Conservation (phyloP, 2,329 filamentous ascomycete genomes). For the Lasiodiplodia sp. region DNA sequence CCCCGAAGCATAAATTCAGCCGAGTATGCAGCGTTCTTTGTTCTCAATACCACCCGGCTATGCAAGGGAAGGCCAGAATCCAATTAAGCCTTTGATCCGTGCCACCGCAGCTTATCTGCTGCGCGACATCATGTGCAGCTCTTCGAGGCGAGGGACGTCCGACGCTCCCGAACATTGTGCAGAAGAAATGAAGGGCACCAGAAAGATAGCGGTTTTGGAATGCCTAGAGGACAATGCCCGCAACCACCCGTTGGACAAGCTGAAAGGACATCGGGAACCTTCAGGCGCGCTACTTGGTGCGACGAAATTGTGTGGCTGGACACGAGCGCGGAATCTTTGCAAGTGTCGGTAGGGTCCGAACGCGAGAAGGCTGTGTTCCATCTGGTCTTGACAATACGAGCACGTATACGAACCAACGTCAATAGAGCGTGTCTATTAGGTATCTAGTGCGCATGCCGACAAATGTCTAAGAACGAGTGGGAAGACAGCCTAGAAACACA, state of each 20-base stretch:
- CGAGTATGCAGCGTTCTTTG: slow-evolving; percentile 20
- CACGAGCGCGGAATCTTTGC: background rate
- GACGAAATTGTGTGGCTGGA: background rate
- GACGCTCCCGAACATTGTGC: background rate
- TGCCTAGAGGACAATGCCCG: background rate
- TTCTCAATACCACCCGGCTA: slow-evolving; percentile 16
- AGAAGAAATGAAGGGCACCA: slow-evolving; percentile 13
- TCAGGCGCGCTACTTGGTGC: background rate
- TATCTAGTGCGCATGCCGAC: background rate
- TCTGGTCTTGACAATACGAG: background rate
- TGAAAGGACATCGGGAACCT: background rate
- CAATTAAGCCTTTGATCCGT: slow-evolving; percentile 15
- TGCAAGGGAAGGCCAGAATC: slow-evolving; percentile 19
- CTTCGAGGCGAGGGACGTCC: slow-evolving; percentile 19
- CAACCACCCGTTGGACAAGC: background rate
- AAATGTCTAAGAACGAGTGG: background rate
- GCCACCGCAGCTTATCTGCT: slow-evolving; percentile 10
- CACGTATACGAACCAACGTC: background rate
- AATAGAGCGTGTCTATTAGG: background rate
- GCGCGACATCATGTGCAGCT: slow-evolving; percentile 19
- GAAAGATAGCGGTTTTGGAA: background rate
- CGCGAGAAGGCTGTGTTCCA: background rate
- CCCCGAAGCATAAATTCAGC: slow-evolving; percentile 22
- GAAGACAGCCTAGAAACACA: background rate
- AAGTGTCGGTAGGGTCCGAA: background rate